Evolutionary conservation across 2,329 filamentous ascomycete genomes (phyloP).

Genomic region (Sporothrix dimorphospora): DNA sequence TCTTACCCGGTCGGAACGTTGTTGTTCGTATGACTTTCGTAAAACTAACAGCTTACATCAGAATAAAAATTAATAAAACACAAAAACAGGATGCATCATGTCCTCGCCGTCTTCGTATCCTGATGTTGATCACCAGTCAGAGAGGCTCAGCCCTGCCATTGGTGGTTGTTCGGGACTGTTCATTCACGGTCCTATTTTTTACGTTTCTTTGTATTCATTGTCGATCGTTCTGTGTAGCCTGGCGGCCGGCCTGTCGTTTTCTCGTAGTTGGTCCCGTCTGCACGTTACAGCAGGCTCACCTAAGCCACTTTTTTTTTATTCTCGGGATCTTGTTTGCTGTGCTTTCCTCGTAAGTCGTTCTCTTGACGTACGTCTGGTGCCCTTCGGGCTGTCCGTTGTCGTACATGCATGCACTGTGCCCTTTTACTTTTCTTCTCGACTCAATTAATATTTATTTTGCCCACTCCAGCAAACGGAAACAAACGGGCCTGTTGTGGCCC

Average conservation of each 20-base stretch:
- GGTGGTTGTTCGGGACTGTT: not conserved
- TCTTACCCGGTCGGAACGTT: not conserved
- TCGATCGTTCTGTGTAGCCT: not conserved
- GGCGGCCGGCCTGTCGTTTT: not conserved
- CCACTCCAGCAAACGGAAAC: not conserved
- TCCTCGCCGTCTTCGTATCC: not conserved
- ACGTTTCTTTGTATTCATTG: not conserved
- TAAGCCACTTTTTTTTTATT: not conserved
- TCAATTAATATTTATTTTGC: not conserved
- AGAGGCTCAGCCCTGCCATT: not conserved
- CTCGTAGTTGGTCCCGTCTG: not conserved
- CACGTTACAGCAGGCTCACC: not conserved
- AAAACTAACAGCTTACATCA: not conserved
- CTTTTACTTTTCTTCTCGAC: not conserved
- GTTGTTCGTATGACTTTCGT: not conserved
- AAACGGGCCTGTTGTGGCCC: not conserved
- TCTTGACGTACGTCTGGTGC: too few relatives aligned
- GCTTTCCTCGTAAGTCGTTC: not conserved
- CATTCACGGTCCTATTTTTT: not conserved
- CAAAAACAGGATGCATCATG: not conserved
- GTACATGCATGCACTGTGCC: constrained; percentile 18
- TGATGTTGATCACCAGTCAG: constrained; percentile 1
- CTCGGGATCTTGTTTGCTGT: not conserved
- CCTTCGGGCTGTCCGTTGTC: constrained; percentile 4
- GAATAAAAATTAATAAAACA: not conserved